Base-by-base conservation (phyloP, 2,329 filamentous ascomycete genomes). In the Fusarium irregulare region DNA sequence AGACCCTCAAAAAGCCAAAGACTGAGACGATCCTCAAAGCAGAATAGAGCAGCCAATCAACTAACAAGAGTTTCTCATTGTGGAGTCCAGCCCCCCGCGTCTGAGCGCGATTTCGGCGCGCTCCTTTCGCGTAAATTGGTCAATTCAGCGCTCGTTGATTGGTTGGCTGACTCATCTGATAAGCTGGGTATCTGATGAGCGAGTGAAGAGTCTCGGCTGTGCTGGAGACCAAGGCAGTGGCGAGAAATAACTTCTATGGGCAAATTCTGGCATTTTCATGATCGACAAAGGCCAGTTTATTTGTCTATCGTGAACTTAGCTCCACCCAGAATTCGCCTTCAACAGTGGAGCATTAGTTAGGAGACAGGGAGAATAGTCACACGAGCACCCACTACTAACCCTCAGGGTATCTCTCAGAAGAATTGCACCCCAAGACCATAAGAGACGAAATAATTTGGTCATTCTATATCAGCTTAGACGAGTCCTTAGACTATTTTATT, bases 51-150 rank as follows among this genome's bases (percentile, higher is more conserved):
- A 34, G 3, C 67, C 67, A 68, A 56, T 60, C 55, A 65, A 40
- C 30, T 56, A 60, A 60, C 27, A 64, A 50, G 23, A 48, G 32
- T 64, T 70, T 37, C 57, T 44, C 49, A 57, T 56, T 65, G 27
- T 32, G 74, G 59, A 41, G 25, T 27, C 40, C 46, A 16, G 16
- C 23, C 10, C 56, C 28, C 21, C 64, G 62, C 48, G 64, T 61
- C 32, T 51, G 47, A 62, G 30, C 73, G 67, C 72, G 71, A 70
- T 65, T 63, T 45, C 54, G 56, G 66, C 76, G 77, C 71, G 75
- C 64, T 58, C 47, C 37, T 68, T 75, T 78, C 77, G 77, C 73
- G 77, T 77, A 73, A 76, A 79, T 72, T 75, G 62, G 28, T 54
- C 18, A 32, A 58, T 56, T 64, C 34, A 27, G 23, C 23, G 49